Conservation (phyloP, 2,329 filamentous ascomycete genomes). For the Diaporthe nobilis region DNA sequence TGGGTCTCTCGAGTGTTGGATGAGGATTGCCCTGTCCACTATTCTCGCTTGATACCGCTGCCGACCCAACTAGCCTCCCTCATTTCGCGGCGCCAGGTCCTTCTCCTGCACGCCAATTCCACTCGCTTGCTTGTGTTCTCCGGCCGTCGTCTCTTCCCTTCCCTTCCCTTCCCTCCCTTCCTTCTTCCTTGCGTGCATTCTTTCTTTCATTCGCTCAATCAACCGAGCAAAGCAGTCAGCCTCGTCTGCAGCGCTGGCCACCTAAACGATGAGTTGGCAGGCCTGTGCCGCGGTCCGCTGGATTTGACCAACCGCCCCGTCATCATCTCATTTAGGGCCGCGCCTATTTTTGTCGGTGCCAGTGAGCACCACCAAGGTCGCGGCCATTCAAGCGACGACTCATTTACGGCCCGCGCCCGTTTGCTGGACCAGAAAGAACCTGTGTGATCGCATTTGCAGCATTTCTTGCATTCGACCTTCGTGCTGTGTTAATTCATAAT, state of each 20-base stretch:
- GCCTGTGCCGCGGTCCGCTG: slow-evolving; percentile 34
- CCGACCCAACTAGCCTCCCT: slow-evolving; percentile 18
- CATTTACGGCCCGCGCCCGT: slow-evolving; percentile 20
- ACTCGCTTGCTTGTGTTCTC: slow-evolving; percentile 14
- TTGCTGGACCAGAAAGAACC: slow-evolving; percentile 1
- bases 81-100: slow-evolving; percentile 1
- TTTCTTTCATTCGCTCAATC: not conserved
- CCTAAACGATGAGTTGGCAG: slow-evolving; percentile 23
- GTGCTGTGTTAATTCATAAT: slow-evolving; percentile 36
- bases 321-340: slow-evolving; percentile 35
- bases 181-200: not conserved
- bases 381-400: slow-evolving; percentile 21
- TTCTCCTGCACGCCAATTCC: not conserved
- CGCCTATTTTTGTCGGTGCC: slow-evolving; percentile 36
- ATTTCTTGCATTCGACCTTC: slow-evolving; percentile 22
- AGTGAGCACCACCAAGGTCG: slow-evolving; percentile 9
- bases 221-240: slow-evolving; percentile 14
- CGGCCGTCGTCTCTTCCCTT: not conserved
- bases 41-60: slow-evolving; percentile 17
- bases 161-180: not conserved
- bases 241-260: slow-evolving; percentile 28
- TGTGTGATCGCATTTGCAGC: slow-evolving; percentile 18
- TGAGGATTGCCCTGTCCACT: slow-evolving; percentile 32
- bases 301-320: slow-evolving; percentile 12
- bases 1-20: slow-evolving; percentile 8